A percentile compares a stretch with the other conserved stretches of the same genome.
Evolutionary conservation across 306 rosid species (phyloP).

Genomic region (Lagenaria siceraria): DNA sequence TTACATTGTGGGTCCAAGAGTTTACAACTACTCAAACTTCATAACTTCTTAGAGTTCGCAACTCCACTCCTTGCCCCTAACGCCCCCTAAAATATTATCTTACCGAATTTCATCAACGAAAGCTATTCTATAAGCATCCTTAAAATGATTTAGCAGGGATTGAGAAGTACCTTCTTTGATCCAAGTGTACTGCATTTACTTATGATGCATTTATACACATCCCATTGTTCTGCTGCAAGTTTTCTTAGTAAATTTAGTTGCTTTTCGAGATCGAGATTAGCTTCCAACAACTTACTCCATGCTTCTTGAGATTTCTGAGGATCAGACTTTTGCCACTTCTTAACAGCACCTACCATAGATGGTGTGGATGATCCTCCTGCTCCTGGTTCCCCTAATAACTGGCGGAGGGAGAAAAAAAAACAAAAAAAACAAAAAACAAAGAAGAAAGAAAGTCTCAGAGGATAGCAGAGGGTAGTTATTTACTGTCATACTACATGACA

Average conservation of each 20-base stretch:
- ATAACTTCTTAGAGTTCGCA: no score
- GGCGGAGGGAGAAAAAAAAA: conserved; percentile 9
- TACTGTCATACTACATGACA: background rate
- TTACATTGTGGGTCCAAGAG: no score
- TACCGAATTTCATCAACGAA: background rate
- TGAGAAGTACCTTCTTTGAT: conserved; percentile 36
- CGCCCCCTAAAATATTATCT: background rate
- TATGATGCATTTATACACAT: conserved; percentile 52
- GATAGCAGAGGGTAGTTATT: background rate
- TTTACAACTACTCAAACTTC: no score
- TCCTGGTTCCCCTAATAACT: conserved; percentile 98
- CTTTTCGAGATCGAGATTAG: conserved; percentile 56
- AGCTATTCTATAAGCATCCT: background rate
- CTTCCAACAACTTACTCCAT: conserved; percentile 70
- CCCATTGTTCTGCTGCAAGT: conserved; percentile 73
- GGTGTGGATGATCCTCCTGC: conserved; percentile 93
- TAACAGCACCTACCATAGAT: conserved; percentile 95
- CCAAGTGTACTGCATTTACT: conserved; percentile 17
- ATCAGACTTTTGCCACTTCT: conserved; percentile 86
- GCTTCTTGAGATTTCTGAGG: conserved; percentile 56
- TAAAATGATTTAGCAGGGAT: background rate
- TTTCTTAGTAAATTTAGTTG: conserved; percentile 47
- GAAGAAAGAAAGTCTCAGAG: background rate
- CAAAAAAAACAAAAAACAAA: background rate
- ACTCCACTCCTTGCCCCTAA: no score